Base-by-base conservation (phyloP, 768 basidiomycete genomes). In the Russula vinacea region DNA sequence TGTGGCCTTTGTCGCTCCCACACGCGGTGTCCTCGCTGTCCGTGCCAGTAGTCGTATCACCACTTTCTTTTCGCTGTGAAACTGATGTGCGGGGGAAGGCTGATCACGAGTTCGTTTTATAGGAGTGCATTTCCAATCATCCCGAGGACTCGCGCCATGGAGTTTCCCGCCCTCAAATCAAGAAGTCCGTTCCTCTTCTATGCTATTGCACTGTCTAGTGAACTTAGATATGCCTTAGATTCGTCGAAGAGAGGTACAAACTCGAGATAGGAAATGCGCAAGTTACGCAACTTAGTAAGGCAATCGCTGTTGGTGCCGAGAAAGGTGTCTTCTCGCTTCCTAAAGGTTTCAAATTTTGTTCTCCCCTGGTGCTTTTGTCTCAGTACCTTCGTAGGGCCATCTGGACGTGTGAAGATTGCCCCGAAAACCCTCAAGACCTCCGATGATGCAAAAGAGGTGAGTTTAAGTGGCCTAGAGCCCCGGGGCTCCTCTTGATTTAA, bases 151-250 rank as follows among this genome's bases (percentile, higher is more conserved):
- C 88, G 62, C 89, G 92, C 62, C 74, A 74, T 62, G 94, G 93
- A 70, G 94, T 95, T 66, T 95, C 92, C 69, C 87, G 95, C 54
- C 90, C 87, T 60, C 84, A 87, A 71, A 94, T 97, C 79, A 97
- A 97, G 86, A 96, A 92, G 90, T 95, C 67, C 70, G 83, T 79
- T 64, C 70, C 54, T 60, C 50, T 45, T 45, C 49, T 32, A 39
- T 67, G 60, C 61, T 65, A 56, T 42, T 32, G 26, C 50, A 29
- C n/a, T 19, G 19, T 65, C 40, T 47, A 22, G 29, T 32, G 22
- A 40, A 37, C 58, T 65, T 39, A 65, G 57, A 59, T 51, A 33
- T 56, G 33, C 11, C 61, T 49, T 51, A 94, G 92, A 79, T 97
- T 77, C 75, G 87, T 97, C 60, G 92, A 93, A 76, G 80, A 83